phyloP scores from a whole-genome alignment of 306 rosid genomes.

The Dalbergia cultrata region DNA sequence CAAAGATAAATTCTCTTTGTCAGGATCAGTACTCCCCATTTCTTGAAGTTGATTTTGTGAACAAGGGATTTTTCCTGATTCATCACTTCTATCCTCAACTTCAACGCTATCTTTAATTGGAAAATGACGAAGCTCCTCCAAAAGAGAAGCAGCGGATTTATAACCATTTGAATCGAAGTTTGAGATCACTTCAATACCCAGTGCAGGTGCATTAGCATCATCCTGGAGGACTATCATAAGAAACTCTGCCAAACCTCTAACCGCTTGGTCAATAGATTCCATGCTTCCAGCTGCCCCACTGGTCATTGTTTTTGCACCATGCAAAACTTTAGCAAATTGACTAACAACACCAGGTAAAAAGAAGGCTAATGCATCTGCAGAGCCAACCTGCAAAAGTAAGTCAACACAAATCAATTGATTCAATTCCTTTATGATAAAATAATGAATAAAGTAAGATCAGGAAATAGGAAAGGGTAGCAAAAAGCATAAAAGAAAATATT shows the following conservation, averaged over 20 bases:
- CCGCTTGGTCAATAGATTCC: constrained; percentile 80
- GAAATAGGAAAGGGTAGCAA: constrained; percentile 11
- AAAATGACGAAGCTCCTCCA: constrained; percentile 84
- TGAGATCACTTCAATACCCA: constrained; percentile 55
- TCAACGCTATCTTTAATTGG: constrained; percentile 61
- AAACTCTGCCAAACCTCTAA: constrained; percentile 87
- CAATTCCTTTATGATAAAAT: constrained; percentile 32
- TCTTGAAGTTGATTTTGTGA: constrained; percentile 54
- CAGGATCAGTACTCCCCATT: constrained; percentile 51
- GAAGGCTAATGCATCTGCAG: constrained; percentile 92
- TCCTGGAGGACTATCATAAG: constrained; percentile 88
- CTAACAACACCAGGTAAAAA: constrained; percentile 95
- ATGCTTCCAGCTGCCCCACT: constrained; percentile 95
- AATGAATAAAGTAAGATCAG: constrained; percentile 7
- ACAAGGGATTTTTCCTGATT: constrained; percentile 46
- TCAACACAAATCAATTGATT: constrained; percentile 32
- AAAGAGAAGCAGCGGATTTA: constrained; percentile 60
- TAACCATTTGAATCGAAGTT: constrained; percentile 44
- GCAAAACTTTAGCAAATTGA: constrained; percentile 85
- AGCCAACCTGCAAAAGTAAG: constrained; percentile 70
- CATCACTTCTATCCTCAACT: constrained; percentile 53
- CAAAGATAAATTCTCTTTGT: constrained; percentile 63
- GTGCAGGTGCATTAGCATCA: constrained; percentile 64
- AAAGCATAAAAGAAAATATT: constrained; percentile 6
- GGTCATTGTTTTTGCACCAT: constrained; percentile 70